Base-by-base conservation (phyloP, 2,329 filamentous ascomycete species). In the Sporothrix brunneoviolacea region DNA sequence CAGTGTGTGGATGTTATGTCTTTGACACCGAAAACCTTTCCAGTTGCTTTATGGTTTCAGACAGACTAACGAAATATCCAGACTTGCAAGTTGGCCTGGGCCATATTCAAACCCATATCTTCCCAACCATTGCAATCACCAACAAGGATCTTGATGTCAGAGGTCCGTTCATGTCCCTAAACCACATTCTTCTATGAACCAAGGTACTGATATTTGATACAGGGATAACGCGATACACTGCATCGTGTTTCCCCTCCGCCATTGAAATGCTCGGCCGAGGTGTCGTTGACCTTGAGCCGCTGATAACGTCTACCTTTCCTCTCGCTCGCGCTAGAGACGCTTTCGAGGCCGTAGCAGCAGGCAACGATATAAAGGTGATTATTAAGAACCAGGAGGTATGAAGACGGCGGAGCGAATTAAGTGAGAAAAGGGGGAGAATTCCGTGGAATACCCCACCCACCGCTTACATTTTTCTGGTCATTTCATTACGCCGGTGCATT, bases 61-160 rank as follows among this genome's bases (percentile, higher is more conserved):
- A n/a, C n/a, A n/a, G n/a, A n/a, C n/a, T n/a, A n/a, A n/a, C n/a
- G n/a, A n/a, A n/a, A n/a, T n/a, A n/a, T n/a, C n/a, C n/a, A n/a
- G n/a, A 88, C 61, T 83, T 94, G 13, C 88, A 94, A 70, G 88
- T 83, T 53, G 91, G 90, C 45, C 95, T 95, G 88, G 91, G 91
- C 62, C 86, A 85, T 64, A 69, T 81, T 39, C 87, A 95, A 62
- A 90, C 52, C 6, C 49, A 95, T 66, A 86, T 70, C 12, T 95
- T 96, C 73, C 91, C 91, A 46, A 95, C 96, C 64, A 88, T 91
- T 79, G 85, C 86, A 7, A 75, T 94, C 63, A 94, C 89, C 66
- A 77, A 83, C 45, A 96, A 96, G 72, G 91, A 96, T 73, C 74
- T 95, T 46, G 94, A 83, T 15, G 77, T 87, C 40, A 87, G 85